A percentile compares a stretch with the other conserved stretches of the same genome.
Evolutionary conservation across 495 filamentous ascomycete species (phyloP).

Genomic region (Daldinia vernicosa): DNA sequence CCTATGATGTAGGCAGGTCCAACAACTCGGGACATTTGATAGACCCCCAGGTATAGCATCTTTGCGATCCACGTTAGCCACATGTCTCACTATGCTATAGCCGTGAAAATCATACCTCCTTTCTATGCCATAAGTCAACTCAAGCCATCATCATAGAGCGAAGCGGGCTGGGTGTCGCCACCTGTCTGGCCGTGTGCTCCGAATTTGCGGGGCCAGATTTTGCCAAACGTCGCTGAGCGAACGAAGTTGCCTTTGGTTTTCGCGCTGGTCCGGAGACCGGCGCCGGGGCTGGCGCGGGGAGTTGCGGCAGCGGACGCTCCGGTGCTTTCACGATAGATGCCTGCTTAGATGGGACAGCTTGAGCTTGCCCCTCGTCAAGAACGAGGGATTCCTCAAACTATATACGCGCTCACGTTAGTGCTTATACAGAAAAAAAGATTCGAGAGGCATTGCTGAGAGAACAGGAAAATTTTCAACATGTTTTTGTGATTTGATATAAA

Average conservation of each 20-base stretch:
- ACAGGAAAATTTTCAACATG: conserved; percentile 11
- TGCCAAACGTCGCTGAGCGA: conserved; percentile 45
- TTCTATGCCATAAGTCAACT: conserved; percentile 49
- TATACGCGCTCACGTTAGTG: conserved; percentile 28
- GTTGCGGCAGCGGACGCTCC: conserved; percentile 51
- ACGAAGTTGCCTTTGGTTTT: conserved; percentile 46
- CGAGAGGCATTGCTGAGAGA: neutral
- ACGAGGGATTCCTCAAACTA: conserved; percentile 97
- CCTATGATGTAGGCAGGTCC: conserved; percentile 36
- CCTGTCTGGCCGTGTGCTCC: conserved; percentile 50
- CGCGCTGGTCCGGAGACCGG: conserved; percentile 51
- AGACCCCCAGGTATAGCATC: conserved; percentile 40
- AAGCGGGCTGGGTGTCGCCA: conserved; percentile 65
- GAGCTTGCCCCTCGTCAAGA: conserved; percentile 82
- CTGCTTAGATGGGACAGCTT: conserved; percentile 71
- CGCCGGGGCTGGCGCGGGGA: conserved; percentile 50
- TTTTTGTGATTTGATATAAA: neutral
- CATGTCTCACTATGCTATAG: neutral
- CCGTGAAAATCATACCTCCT: conserved; percentile 32
- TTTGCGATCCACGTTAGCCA: conserved; percentile 31
- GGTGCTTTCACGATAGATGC: conserved; percentile 44
- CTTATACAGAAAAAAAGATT: neutral
- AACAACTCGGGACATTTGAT: conserved; percentile 24
- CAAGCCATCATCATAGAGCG: conserved; percentile 68
- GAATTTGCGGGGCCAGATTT: conserved; percentile 53